phyloP scores from a whole-genome alignment of 192 early-diverging fungal genomes.

The Funneliformis geosporum region DNA sequence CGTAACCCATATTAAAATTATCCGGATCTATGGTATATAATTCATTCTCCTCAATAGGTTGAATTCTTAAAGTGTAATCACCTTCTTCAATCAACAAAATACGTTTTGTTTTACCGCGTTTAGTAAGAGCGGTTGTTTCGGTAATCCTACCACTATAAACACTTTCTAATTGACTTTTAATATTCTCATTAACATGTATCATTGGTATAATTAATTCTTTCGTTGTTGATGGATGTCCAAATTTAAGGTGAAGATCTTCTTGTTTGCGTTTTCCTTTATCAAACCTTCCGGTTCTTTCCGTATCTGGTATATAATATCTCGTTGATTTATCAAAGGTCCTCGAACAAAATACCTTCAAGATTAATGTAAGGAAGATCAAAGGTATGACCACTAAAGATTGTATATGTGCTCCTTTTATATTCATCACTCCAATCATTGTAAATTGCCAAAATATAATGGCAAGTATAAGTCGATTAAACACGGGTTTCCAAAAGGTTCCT shows the following conservation, averaged over 20 bases:
- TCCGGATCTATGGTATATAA: background rate
- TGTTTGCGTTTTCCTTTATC: conserved; percentile 28
- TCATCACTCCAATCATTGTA: conserved; percentile 65
- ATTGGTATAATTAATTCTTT: conserved; percentile 64
- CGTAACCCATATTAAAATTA: background rate
- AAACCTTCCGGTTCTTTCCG: conserved; percentile 16
- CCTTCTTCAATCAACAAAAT: conserved; percentile 24
- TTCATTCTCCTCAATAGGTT: conserved; percentile 39
- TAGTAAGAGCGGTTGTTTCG: conserved; percentile 10
- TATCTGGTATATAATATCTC: conserved; percentile 51
- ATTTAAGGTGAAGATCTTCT: conserved; percentile 44
- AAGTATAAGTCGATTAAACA: conserved; percentile 68
- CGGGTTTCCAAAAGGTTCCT: conserved; percentile 68
- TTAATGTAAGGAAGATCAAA: conserved; percentile 60
- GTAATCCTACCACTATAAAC: conserved; percentile 54
- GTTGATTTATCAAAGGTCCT: conserved; percentile 54
- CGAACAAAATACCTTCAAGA: conserved; percentile 52
- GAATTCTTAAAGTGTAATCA: conserved; percentile 33
- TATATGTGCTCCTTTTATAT: conserved; percentile 45
- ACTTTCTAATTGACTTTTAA: conserved; percentile 59
- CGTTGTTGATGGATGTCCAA: conserved; percentile 67
- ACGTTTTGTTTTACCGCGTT: conserved; percentile 36
- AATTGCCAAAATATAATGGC: conserved; percentile 70
- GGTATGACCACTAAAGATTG: conserved; percentile 56
- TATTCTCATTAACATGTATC: conserved; percentile 62